Base-by-base conservation (phyloP, 2,329 filamentous ascomycete genomes). In the Clarireedia homoeocarpa region DNA sequence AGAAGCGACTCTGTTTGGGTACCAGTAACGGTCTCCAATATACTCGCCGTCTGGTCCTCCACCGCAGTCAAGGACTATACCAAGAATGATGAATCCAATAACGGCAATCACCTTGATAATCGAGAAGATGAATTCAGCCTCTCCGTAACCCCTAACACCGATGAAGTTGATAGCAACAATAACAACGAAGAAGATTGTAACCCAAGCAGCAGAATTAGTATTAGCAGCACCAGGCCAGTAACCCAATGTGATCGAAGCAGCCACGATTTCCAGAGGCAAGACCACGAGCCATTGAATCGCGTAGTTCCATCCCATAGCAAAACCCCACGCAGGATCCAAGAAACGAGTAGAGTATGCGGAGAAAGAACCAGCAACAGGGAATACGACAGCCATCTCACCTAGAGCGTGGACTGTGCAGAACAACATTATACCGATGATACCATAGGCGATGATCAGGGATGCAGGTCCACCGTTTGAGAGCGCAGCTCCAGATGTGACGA, bases 341-440 rank as follows among this genome's bases (percentile, higher is more conserved):
- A 96, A 96, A 9, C 92, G 83, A 24, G 90, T 95, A n/a, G 91
- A 92, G 73, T 91, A 96, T 6, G 89, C 85, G 1, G 89, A 89
- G 69, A 96, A 96, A 10, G 90, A 94, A 55, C 91, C 92, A 20
- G 91, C 87, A 24, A 96, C 86, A 2, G 91, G 91, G 65, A 91
- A 96, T n/a, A 90, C 74, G 24, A 96, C 91, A 24, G 91, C 89
- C 71, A 97, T 81, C 71, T 97, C 92, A 61, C 91, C 92, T 30
- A 96, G 77, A 0, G 91, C 90, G 66, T 96, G 91, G 34, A 95
- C 88, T 1, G 90, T 95, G 26, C 59, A 63, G 73, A 49, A 90
- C 90, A 61, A 51, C 48, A 60, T 59, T 26, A 67, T 91, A 91
- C 62, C 64, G 49, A 69, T 63, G 51, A 69, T 63, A 40, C 62